These are phyloP conservation scores for Ceratocystis alfenasii DNA, from an alignment of 2,329 filamentous ascomycete genomes.

Conservation along the genomic window DNA sequence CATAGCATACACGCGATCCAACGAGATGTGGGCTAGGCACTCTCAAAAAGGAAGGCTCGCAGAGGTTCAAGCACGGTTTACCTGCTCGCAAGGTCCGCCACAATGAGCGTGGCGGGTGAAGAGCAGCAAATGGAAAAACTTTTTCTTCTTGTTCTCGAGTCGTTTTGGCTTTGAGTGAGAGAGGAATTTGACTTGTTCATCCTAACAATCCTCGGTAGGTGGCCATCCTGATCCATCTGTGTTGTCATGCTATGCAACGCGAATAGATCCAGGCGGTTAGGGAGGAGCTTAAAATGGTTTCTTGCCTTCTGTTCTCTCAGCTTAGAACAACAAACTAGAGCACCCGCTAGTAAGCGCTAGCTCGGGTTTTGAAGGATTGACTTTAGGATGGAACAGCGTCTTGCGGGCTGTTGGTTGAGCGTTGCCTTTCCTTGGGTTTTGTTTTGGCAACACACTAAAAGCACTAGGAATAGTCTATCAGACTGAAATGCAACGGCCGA, in stretches of 20 bases:
- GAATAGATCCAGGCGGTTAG: background rate
- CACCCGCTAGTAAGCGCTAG: background rate
- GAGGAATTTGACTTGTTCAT: background rate
- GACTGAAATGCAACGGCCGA: background rate
- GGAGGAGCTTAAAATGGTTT: background rate
- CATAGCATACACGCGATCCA: background rate
- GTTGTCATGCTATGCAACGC: background rate
- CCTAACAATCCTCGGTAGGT: background rate
- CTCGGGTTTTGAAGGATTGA: background rate
- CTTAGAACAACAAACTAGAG: background rate
- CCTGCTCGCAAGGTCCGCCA: background rate
- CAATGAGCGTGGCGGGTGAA: background rate
- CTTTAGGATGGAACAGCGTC: background rate
- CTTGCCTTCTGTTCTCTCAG: background rate
- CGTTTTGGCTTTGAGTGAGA: background rate
- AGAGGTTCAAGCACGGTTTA: background rate
- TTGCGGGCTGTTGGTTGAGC: background rate
- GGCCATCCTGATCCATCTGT: background rate
- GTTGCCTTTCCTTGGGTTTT: background rate
- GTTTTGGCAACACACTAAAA: background rate
- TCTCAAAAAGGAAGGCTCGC: background rate
- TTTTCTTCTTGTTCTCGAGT: background rate
- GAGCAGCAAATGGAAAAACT: background rate
- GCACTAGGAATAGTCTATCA: background rate
- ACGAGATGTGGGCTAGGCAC: background rate